These are phyloP conservation scores for Pythium plurisporium DNA, from an alignment of 352 stramenopile species.

Conservation along the genomic window DNA sequence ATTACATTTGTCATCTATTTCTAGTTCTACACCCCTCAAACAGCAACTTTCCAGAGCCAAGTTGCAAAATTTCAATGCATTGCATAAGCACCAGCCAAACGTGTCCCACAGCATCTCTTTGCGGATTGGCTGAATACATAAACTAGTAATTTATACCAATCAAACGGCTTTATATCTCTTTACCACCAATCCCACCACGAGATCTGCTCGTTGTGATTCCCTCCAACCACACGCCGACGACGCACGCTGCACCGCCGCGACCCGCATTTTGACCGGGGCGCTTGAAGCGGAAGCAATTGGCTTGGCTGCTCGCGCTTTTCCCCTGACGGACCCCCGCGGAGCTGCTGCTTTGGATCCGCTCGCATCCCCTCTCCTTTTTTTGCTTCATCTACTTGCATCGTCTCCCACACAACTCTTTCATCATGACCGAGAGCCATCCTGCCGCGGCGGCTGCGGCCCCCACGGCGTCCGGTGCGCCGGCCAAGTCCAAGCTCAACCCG, in stretches of 20 bases:
- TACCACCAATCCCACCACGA: neutral
- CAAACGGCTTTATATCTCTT: neutral
- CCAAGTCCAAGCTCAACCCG: slow-evolving; percentile 47
- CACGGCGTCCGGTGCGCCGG: neutral
- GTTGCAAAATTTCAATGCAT: slow-evolving; percentile 15
- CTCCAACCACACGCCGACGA: slow-evolving; percentile 13
- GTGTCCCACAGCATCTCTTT: neutral
- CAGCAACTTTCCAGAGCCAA: neutral
- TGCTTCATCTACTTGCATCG: neutral
- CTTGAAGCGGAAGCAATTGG: slow-evolving; percentile 28
- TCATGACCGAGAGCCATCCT: slow-evolving; percentile 20
- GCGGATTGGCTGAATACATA: slow-evolving; percentile 1
- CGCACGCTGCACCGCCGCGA: neutral
- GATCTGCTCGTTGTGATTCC: slow-evolving; percentile 11
- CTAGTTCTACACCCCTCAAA: neutral
- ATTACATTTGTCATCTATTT: slow-evolving; percentile 4
- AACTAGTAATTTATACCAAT: slow-evolving; percentile 7
- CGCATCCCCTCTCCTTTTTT: neutral
- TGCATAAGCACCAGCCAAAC: slow-evolving; percentile 25
- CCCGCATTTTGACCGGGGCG: slow-evolving; percentile 4
- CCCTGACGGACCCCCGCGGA: neutral
- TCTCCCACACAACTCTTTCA: neutral
- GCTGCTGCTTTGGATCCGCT: neutral
- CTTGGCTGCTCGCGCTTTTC: slow-evolving; percentile 17
- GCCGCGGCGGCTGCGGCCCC: neutral